Base-by-base conservation (phyloP, 169 alveolate species). In the Plasmodium billcollinsi region DNA sequence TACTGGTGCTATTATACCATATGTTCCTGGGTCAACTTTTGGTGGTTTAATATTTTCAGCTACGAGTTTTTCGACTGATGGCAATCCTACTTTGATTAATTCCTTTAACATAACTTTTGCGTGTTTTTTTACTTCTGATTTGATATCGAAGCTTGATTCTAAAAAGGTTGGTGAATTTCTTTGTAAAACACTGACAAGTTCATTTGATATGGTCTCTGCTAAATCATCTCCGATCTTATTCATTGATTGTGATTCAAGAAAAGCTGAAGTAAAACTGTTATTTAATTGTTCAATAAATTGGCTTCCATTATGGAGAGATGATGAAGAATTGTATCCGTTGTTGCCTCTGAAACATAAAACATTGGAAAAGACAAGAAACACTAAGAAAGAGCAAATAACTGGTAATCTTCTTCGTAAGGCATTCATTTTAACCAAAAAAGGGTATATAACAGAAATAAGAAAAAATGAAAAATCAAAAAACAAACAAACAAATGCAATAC, bases 41-140 rank as follows among this genome's bases (percentile, higher is more conserved):
- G 91, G 91, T 12, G 91, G 91, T 63, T 85, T 70, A 66, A 85
- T 26, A 47, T 85, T 18, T 24, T 45, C 2, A 52, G 91, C 91
- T 59, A 85, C 72, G 12, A 85, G 26, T 3, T 20, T 49, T 72
- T 85, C 91, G 3, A 73, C n/a, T 85, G 91, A 86, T 29, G 21
- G 85, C 39, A 85, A 58, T 47, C 75, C 91, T 71, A 47, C 66
- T 71, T 62, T 85, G 39, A 71, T n/a, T 15, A 66, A 85, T 85
- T 70, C 91, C 43, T 20, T 2, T 58, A 85, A 72, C 26, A 85
- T 54, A 26, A 29, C 20, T 59, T 85, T 85, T 43, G 91, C 91
- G 47, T 73, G 50, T 14, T 21, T 24, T 70, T 85, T 85, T 20
- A 71, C 15, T 20, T 85, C 73, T n/a, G 20, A 9, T 71, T 85